Evolutionary conservation across 148 eudicot genomes (phyloP), one percentile per base, ranked within the genome.

Genomic region (Diospyros lotus): DNA sequence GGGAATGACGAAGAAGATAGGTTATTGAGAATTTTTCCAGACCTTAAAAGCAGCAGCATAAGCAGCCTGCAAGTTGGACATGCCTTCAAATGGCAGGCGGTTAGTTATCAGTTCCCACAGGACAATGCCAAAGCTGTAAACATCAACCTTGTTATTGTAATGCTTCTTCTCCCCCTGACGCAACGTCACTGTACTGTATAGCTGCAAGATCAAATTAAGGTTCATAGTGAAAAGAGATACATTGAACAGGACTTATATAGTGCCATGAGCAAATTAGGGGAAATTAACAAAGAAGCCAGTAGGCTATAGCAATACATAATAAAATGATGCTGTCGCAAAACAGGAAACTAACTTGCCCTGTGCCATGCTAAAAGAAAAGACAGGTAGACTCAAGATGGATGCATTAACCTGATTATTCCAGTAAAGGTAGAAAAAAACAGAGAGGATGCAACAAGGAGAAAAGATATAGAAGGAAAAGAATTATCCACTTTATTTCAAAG

Each of bases 1-100:
- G 28, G 28, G 0, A 0, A 28, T 28, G 28, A 28, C 28, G 28
- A 28, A 28, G 28, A 28, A 28, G 64, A 54, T 28, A 69, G 11
- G 62, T 60, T 69, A 66, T 3, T 13, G 76, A 60, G 5, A 69
- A 58, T 66, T 67, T 62, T 72, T 54, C 68, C 79, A 18, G 28
- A 93, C 97, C 97, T 93, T 93, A 76, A 93, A 93, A 45, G 96
- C 98, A 77, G 97, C 96, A 82, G 94, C 94, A 86, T 93, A 93
- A 58, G 96, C 98, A 88, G 96, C 97, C 81, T 93, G 94, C 85
- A 93, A 87, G 77, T 93, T 91, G 68, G 96, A 91, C 97, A 93
- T 91, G 78, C 94, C 97, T 72, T 91, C 98, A 76, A 93, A 92
- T 44, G 98, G 98, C 90, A 93, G 81, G 53, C 96, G 96, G 62